Conservation (phyloP, 2,329 filamentous ascomycete genomes). For the Rutstroemia sp. region DNA sequence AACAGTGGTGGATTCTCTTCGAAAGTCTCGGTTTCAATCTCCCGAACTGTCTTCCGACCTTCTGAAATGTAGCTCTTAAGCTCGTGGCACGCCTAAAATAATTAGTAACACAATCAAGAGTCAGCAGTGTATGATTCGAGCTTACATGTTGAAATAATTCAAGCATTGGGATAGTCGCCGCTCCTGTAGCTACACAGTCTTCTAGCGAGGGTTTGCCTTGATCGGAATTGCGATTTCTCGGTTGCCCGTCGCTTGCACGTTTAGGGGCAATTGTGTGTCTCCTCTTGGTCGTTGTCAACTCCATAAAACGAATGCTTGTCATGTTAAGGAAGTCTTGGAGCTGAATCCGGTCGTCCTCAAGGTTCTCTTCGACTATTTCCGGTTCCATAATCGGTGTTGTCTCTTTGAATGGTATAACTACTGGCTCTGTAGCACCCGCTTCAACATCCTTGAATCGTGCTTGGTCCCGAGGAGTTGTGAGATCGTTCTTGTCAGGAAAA, state of each 20-base stretch:
- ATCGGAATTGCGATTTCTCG: conserved; percentile 28
- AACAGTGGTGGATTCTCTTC: conserved; percentile 89
- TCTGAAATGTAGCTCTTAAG: conserved; percentile 96
- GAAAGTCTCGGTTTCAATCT: conserved; percentile 83
- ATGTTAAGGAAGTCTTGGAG: conserved; percentile 90
- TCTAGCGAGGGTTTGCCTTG: conserved; percentile 51
- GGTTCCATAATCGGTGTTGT: conserved; percentile 39
- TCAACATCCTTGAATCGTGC: conserved; percentile 47
- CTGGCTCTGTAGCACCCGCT: conserved; percentile 31
- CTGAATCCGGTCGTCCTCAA: conserved; percentile 56
- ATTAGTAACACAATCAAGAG: conserved; percentile 24
- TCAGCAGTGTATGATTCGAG: conserved; percentile 8
- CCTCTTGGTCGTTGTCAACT: conserved; percentile 91
- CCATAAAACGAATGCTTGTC: conserved; percentile 97
- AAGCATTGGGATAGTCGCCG: conserved; percentile 86
- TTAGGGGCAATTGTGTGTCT: conserved; percentile 69
- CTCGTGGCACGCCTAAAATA: conserved; percentile 68
- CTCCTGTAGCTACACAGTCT: conserved; percentile 77
- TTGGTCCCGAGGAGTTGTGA: conserved; percentile 50
- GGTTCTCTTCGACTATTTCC: conserved; percentile 33
- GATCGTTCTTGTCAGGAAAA: conserved; percentile 41
- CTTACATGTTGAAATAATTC: conserved; percentile 86
- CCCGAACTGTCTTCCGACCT: conserved; percentile 79
- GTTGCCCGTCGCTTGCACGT: conserved; percentile 30
- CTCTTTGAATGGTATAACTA: conserved; percentile 36